Evolutionary conservation across 2,329 filamentous ascomycete species (phyloP).

Genomic region (Colletotrichum melonis): DNA sequence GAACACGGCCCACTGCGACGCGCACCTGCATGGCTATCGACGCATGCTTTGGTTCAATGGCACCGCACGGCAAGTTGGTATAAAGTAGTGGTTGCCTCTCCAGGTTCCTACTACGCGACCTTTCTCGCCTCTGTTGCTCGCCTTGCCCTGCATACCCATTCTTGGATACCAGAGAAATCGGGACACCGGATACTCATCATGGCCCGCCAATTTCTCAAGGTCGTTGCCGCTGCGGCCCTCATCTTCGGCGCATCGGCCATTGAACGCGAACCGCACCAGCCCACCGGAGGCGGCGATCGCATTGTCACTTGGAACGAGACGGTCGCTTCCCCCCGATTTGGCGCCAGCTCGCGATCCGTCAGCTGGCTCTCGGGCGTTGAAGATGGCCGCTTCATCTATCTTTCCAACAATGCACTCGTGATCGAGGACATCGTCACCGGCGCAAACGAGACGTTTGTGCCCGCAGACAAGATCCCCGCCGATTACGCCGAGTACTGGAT

Average conservation of each 20-base stretch:
- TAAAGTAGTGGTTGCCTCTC: background rate
- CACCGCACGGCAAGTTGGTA: background rate
- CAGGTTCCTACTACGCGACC: background rate
- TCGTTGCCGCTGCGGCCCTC: slow-evolving; percentile 16
- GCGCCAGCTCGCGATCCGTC: slow-evolving; percentile 59
- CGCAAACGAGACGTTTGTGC: slow-evolving; percentile 66
- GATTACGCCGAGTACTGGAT: slow-evolving; percentile 70
- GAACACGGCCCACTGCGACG: slow-evolving; percentile 1
- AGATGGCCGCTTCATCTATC: slow-evolving; percentile 72
- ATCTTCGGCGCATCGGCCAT: slow-evolving; percentile 45
- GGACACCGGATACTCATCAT: slow-evolving; percentile 11
- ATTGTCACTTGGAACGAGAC: slow-evolving; percentile 72
- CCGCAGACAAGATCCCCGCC: slow-evolving; percentile 66
- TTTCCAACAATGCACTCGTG: slow-evolving; percentile 62
- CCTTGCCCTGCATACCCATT: background rate
- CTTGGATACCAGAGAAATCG: background rate
- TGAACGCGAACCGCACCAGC: slow-evolving; percentile 65
- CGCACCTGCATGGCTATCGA: background rate
- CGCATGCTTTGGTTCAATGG: background rate
- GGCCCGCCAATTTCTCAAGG: slow-evolving; percentile 28
- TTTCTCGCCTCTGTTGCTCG: background rate
- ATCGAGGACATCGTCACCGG: slow-evolving; percentile 72
- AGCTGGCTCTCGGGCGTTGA: slow-evolving; percentile 68
- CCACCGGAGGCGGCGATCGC: slow-evolving; percentile 65
- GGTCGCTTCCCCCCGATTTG: slow-evolving; percentile 57